Evolutionary conservation across 352 stramenopile species (phyloP).

Genomic region (Phytophthora pini): DNA sequence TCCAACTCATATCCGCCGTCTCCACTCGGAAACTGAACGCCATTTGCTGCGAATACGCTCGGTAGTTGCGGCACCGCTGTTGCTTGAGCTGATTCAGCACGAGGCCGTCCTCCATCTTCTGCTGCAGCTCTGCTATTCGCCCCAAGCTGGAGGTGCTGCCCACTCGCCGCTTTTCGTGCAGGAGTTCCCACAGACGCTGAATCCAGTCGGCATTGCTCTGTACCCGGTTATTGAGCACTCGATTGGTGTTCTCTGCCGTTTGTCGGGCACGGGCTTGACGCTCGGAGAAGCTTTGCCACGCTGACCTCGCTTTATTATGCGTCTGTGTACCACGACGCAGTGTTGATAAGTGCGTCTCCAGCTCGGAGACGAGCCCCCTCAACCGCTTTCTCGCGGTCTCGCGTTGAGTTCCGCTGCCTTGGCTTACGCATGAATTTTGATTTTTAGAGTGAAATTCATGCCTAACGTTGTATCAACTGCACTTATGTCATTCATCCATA

Average conservation of each 20-base stretch:
- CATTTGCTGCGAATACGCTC: conserved; percentile 10
- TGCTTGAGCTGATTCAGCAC: conserved; percentile 19
- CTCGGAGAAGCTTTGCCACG: conserved; percentile 25
- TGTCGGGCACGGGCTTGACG: conserved; percentile 18
- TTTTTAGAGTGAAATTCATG: too few relatives aligned
- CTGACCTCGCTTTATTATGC: background rate
- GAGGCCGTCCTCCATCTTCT: conserved; percentile 5
- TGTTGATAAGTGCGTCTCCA: conserved; percentile 9
- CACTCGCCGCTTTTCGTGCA: conserved; percentile 16
- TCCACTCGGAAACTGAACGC: conserved; percentile 5
- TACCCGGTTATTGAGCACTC: conserved; percentile 4
- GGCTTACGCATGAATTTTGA: too few relatives aligned
- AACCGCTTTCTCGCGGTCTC: conserved; percentile 12
- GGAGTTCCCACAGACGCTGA: conserved; percentile 36
- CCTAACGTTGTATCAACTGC: too few relatives aligned
- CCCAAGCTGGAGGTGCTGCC: background rate
- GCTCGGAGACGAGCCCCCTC: too few relatives aligned
- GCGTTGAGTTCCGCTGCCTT: too few relatives aligned
- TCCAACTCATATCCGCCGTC: background rate
- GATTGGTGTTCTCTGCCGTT: conserved; percentile 14
- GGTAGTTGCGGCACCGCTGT: conserved; percentile 2
- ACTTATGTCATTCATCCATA: too few relatives aligned
- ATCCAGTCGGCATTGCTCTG: conserved; percentile 38
- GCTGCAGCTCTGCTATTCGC: conserved; percentile 13
- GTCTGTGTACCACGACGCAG: background rate